Base-by-base conservation (phyloP, 2,329 filamentous ascomycete genomes). In the Fusarium mexicanum region DNA sequence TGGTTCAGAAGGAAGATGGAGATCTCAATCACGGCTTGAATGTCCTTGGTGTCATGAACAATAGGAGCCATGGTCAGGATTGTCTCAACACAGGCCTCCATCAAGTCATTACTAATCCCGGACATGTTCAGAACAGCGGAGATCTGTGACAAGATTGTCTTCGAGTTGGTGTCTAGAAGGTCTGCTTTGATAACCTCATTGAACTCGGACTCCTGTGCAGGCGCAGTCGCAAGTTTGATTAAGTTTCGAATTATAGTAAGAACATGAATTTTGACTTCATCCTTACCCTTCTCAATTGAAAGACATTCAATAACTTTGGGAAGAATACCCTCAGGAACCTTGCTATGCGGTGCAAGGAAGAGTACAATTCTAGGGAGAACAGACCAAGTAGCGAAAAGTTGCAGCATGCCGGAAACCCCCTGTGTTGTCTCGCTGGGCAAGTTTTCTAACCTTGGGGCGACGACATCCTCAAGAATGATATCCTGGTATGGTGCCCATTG, bases 381-480 rank as follows among this genome's bases (percentile, higher is more conserved):
- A 8, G 94, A 92, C 93, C 96, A 98, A 4, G 93, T 93, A 8
- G 90, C 91, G 72, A 99, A 91, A 10, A 99, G 86, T 71, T 92
- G 91, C 70, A 98, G 88, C 46, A 95, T 89, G 22, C 92, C 93
- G 6, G 96, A 98, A 13, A 98, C 87, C 20, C 94, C 94, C 80
- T 99, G 95, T 0, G 94, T 93, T 48, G 94, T 98, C 84, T 99
- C 96, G 10, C 89, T 86, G 0, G 95, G 90, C 61, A 99, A 89
- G 65, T 93, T 94, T 6, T 92, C 89, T 24, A 98, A 85, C 73
- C 94, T 89, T 24, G 94, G 94, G 59, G 90, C 90, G 51, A 99
- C 87, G 33, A 97, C 85, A 78, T 98, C 92, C 35, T 89, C 85
- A 61, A 96, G 90, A 59, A 98, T 91, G 2, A 89, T 82, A 14